Base-by-base conservation (phyloP, 257 asterid genomes). In the Ballota nigra region DNA sequence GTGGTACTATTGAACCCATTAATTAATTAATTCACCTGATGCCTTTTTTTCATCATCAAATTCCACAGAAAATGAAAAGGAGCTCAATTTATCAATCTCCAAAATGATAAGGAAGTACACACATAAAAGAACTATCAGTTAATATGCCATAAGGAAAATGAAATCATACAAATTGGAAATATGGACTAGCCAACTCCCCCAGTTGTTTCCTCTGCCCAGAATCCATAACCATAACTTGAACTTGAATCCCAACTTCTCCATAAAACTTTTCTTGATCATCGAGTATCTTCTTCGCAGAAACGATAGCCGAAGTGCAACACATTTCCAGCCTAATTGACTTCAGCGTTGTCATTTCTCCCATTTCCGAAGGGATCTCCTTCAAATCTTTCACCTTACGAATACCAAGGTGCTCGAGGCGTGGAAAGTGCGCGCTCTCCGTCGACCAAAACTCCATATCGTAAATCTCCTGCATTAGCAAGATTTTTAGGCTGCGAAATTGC, bases 1-100 rank as follows among this genome's bases (percentile, higher is more conserved):
- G 65, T 31, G 70, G 77, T 77, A 26, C n/a, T n/a, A n/a, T 58
- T 40, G n/a, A 29, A 47, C 38, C 58, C 16, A 59, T 59, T 62
- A 59, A 31, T 63, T 56, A 66, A 23, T 63, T 56, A 66, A 23
- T 63, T 56, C 73, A 63, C 52, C 62, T 65, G 52, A 57, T 70
- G 66, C 68, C 31, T 58, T 58, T 12, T 71, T 41, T 28, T 62
- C n/a, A n/a, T n/a, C n/a, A n/a, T n/a, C 29, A 1, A 3, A 26
- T 26, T 26, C 29, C n/a, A n/a, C n/a, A n/a, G n/a, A n/a, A n/a
- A n/a, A n/a, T n/a, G n/a, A n/a, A n/a, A n/a, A n/a, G n/a, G n/a
- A n/a, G n/a, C n/a, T n/a, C n/a, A n/a, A 26, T 26, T 26, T 3
- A 26, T 3, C 3, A 26, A 26, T 1, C 29, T 26, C 29, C 29